phyloP scores from a whole-genome alignment of 2,329 filamentous ascomycete genomes.

The Monosporascus sp. region DNA sequence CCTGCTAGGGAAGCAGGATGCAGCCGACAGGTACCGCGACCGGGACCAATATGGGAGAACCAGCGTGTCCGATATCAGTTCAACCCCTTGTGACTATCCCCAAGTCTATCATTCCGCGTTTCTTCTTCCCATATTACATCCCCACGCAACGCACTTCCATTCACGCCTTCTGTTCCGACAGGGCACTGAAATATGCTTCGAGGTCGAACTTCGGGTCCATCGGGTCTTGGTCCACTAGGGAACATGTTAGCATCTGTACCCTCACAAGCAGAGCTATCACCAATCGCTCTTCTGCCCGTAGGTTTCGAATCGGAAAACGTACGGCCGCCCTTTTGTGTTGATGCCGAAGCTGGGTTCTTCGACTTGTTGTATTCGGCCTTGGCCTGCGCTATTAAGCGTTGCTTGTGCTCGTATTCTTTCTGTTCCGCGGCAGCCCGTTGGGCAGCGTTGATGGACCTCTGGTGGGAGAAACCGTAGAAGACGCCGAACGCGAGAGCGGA shows the following conservation, averaged over 20 bases:
- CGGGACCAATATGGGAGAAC: background rate
- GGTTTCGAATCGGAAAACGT: slow-evolving; percentile 20
- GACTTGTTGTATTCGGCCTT: slow-evolving; percentile 82
- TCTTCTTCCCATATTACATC: slow-evolving; percentile 18
- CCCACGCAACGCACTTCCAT: slow-evolving; percentile 9
- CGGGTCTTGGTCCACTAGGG: slow-evolving; percentile 67
- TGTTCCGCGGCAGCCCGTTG: slow-evolving; percentile 67
- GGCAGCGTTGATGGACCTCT: slow-evolving; percentile 69
- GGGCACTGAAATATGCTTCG: slow-evolving; percentile 71
- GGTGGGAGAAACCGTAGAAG: slow-evolving; percentile 94
- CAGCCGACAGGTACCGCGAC: background rate
- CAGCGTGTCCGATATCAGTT: slow-evolving; percentile 1
- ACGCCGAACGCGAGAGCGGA: slow-evolving; percentile 87
- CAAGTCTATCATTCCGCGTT: slow-evolving; percentile 25
- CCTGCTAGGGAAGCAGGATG: background rate
- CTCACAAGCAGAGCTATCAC: background rate
- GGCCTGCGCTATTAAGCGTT: slow-evolving; percentile 85
- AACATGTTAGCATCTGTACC: slow-evolving; percentile 10
- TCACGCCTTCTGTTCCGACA: slow-evolving; percentile 51
- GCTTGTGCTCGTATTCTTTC: slow-evolving; percentile 85
- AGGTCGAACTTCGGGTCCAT: slow-evolving; percentile 89
- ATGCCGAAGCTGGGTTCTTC: slow-evolving; percentile 50
- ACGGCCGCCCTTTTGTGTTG: slow-evolving; percentile 29
- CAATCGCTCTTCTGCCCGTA: background rate
- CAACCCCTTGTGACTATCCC: slow-evolving; percentile 1